phyloP scores from a whole-genome alignment of 2,329 filamentous ascomycete genomes.

The Sporothrix phasma region DNA sequence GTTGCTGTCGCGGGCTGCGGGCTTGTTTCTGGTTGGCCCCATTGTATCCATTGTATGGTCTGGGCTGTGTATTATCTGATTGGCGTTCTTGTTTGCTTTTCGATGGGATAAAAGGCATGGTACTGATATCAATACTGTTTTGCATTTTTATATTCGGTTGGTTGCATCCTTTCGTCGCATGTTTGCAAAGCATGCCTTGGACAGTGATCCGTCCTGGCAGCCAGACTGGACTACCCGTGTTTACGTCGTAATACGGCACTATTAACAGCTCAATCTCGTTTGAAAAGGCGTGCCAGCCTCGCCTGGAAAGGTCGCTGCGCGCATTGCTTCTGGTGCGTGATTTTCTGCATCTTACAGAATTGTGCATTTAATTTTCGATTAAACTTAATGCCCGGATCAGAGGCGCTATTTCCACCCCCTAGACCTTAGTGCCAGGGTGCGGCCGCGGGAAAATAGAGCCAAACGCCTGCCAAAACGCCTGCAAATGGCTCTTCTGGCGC shows the following conservation, averaged over 20 bases:
- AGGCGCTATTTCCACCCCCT: neutral
- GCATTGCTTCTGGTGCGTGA: neutral
- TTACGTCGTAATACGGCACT: neutral
- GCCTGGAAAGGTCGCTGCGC: neutral
- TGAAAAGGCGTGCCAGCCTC: neutral
- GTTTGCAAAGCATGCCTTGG: neutral
- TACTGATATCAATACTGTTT: slow-evolving; percentile 1
- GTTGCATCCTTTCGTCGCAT: neutral
- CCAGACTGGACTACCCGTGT: neutral
- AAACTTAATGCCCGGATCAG: neutral
- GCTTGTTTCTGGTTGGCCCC: neutral
- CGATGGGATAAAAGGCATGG: neutral
- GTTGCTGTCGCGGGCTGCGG: neutral
- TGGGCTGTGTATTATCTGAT: neutral
- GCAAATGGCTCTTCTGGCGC: neutral
- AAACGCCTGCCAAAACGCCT: neutral
- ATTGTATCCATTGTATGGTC: neutral
- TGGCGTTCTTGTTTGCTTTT: neutral
- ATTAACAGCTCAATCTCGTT: neutral
- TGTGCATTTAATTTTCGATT: slow-evolving; percentile 7
- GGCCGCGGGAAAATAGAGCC: neutral
- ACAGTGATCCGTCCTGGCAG: too few species aligned
- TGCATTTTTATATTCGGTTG: neutral
- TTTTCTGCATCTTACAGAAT: neutral
- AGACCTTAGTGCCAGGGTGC: neutral